Conservation (phyloP, 805 yeast species). For the Kodamaea jinghongensis region DNA sequence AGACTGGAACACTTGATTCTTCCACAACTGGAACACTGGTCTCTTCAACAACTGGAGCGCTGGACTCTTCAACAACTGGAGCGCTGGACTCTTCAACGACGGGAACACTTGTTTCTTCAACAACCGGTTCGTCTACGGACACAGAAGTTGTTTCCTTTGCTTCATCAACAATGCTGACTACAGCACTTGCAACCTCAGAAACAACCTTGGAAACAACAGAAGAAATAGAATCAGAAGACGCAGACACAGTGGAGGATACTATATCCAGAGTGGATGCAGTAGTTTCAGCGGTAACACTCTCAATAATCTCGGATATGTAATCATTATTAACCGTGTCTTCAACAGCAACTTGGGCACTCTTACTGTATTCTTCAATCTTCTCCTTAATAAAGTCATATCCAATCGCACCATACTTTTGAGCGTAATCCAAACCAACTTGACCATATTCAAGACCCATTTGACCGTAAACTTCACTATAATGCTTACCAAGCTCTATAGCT, state of each 20-base stretch:
- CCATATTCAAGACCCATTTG: conserved; percentile 17
- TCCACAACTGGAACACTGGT: conserved; percentile 1
- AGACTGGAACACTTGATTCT: background rate
- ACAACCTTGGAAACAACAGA: conserved; percentile 1
- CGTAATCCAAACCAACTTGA: conserved; percentile 11
- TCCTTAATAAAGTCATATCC: conserved; percentile 28
- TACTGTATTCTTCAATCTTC: conserved; percentile 16
- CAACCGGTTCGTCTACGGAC: conserved; percentile 2
- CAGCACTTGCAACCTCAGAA: conserved; percentile 13
- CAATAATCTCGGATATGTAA: conserved; percentile 4
- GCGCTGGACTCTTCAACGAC: background rate
- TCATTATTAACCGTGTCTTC: conserved; percentile 9
- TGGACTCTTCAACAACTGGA: no score
- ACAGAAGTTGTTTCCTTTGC: no score
- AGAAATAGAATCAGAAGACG: background rate
- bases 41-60: conserved; percentile 6
- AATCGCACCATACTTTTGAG: conserved; percentile 21
- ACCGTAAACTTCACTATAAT: conserved; percentile 18
- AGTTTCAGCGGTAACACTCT: conserved; percentile 7
- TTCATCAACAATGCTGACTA: background rate
- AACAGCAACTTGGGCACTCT: conserved; percentile 20
- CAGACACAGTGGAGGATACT: conserved; percentile 1
- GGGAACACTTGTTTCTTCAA: background rate
- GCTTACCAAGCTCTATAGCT: conserved; percentile 17
- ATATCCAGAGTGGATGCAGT: conserved; percentile 2